Evolutionary conservation across 768 basidiomycete genomes (phyloP), one percentile per base, ranked within the genome.

Genomic region (Saitozyma podzolica): DNA sequence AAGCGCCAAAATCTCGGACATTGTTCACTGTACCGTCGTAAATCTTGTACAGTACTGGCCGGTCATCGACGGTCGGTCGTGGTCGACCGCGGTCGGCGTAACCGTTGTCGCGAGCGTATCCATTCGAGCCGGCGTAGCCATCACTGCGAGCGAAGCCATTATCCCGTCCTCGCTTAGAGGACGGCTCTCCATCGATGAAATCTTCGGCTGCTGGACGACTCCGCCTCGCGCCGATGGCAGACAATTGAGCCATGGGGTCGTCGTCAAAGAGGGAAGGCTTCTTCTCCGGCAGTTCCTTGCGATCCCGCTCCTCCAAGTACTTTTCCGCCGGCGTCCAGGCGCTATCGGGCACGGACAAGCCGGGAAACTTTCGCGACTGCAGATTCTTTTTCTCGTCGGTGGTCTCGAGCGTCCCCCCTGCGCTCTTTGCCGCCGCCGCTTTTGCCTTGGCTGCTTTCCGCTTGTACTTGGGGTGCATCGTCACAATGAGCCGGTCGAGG

Each of bases 401-500:
- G 5, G 52, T 48, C 66, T 16, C 73, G n/a, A 20, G 29, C 8
- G 62, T 56, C 14, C 39, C 41, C 2, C 40, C 58, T 3, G 48
- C 14, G 41, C 54, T 68, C 16, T 59, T 68, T 37, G 67, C 42
- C 4, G 62, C 52, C n/a, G 64, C 62, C 47, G 66, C 74, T 42
- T 75, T 69, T 29, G 74, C 69, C 49, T 81, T 83, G 41, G 81
- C 80, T 40, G 74, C 74, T 77, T 85, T 85, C 79, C 90, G 90
- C 83, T 91, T 96, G 83, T 97, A 89, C 73, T 92, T 96, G 0
- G 95, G 96, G 72, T 99, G 95, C 84, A 97, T 86, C 61, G 85
- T 90, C 58, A 96, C 85, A 69, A 99, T 91, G 56, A 98, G 86
- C 17, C 96, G 89, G 82, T 99, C 95, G 41, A 98, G 86, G 74